Percentiles rank a stretch among this genome's conserved stretches.
phyloP scores from a whole-genome alignment of 345 rosid species.

The Camelina hispida region DNA sequence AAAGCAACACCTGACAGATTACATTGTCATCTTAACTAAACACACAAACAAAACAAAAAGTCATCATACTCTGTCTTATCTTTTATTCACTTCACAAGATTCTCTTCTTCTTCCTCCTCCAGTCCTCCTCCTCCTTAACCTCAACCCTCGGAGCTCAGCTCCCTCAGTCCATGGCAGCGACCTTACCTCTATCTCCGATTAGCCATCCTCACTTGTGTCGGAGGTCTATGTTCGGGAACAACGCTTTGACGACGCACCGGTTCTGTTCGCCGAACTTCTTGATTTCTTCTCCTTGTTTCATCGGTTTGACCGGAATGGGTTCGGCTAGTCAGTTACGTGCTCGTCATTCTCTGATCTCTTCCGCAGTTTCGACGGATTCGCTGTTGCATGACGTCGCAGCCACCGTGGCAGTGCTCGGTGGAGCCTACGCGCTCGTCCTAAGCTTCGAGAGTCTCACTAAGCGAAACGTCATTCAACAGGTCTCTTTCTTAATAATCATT shows the following conservation, averaged over 20 bases:
- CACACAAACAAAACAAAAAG: not conserved
- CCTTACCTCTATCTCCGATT: constrained; percentile 31
- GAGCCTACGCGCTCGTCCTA: constrained; percentile 73
- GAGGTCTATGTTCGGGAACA: constrained; percentile 11
- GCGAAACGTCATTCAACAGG: constrained; percentile 73
- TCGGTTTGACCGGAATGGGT: constrained; percentile 1
- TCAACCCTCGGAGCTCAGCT: not conserved
- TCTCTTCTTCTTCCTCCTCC: not conserved
- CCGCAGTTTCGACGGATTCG: constrained; percentile 29
- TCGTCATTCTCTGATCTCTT: constrained; percentile 30
- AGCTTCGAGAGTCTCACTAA: constrained; percentile 69
- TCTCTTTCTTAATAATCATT: not conserved
- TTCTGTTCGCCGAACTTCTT: constrained; percentile 31
- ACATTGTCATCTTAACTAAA: not conserved
- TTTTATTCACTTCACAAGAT: not conserved
- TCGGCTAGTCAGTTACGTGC: constrained; percentile 24
- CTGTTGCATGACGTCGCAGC: constrained; percentile 71
- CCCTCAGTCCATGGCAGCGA: constrained; percentile 26
- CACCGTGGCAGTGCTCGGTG: constrained; percentile 66
- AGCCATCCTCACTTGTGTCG: constrained; percentile 24
- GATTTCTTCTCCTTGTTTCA: constrained; percentile 25
- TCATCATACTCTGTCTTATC: not conserved
- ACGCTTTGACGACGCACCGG: not conserved
- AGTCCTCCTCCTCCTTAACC: not conserved
- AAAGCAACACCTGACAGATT: constrained; percentile 24